Evolutionary conservation across 352 stramenopile genomes (phyloP).

Genomic region (Globisporangium ultimum): DNA sequence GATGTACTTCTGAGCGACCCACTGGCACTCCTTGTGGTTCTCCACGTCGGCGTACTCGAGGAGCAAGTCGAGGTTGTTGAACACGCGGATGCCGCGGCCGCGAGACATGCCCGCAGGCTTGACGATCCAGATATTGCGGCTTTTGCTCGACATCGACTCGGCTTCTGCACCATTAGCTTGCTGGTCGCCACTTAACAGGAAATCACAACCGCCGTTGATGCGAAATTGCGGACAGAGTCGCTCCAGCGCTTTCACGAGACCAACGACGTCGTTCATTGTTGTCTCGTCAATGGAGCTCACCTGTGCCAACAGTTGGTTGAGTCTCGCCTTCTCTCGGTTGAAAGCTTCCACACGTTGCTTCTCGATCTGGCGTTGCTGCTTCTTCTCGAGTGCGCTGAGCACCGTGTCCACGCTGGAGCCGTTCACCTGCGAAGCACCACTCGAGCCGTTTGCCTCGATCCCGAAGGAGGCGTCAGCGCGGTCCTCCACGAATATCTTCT

Average conservation of each 20-base stretch:
- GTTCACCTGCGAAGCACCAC: background rate
- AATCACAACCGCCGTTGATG: constrained; percentile 58
- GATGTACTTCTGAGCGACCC: constrained; percentile 90
- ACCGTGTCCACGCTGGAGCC: constrained; percentile 33
- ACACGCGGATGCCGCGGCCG: constrained; percentile 85
- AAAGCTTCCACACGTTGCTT: constrained; percentile 42
- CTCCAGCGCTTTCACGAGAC: constrained; percentile 27
- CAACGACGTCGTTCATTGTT: constrained; percentile 25
- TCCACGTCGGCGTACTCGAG: constrained; percentile 85
- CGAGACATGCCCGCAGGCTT: constrained; percentile 89
- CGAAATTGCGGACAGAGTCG: constrained; percentile 65
- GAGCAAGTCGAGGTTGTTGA: constrained; percentile 78
- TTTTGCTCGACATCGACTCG: constrained; percentile 16
- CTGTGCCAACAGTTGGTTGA: constrained; percentile 40
- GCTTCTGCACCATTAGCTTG: background rate
- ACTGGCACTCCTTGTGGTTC: constrained; percentile 83
- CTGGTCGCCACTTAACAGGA: constrained; percentile 13
- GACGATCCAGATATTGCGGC: constrained; percentile 92
- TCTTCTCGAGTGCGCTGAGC: constrained; percentile 51
- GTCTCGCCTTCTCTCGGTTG: constrained; percentile 47
- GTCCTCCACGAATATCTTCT: constrained; percentile 45
- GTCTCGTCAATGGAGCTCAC: constrained; percentile 28
- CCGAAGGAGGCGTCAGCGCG: constrained; percentile 21
- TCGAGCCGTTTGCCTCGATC: constrained; percentile 8
- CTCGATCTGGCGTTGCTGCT: constrained; percentile 34